phyloP scores from a whole-genome alignment of 306 rosid species.

The Sechiopsis laciniata region DNA sequence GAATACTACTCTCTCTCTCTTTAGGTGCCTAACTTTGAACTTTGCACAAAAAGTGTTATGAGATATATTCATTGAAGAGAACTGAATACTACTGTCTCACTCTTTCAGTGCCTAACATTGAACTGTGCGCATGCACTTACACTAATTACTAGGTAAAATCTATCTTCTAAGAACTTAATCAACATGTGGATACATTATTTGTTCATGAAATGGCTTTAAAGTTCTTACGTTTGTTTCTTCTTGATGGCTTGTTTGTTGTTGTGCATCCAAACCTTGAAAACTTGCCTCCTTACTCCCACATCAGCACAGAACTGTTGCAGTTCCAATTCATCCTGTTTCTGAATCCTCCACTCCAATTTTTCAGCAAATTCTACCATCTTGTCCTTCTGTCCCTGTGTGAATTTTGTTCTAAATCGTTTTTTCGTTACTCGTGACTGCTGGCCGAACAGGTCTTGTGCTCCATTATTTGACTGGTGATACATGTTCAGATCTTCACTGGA shows the following conservation, averaged over 20 bases:
- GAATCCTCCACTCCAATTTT: constrained; percentile 81
- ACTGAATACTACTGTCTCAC: neutral
- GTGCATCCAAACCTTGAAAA: constrained; percentile 98
- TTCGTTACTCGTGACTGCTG: constrained; percentile 24
- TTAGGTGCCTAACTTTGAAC: constrained; percentile 1
- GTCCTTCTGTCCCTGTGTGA: constrained; percentile 63
- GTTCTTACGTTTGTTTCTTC: constrained; percentile 38
- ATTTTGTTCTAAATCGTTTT: constrained; percentile 83
- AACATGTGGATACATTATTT: constrained; percentile 8
- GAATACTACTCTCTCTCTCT: neutral
- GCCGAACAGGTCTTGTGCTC: neutral
- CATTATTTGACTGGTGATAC: constrained; percentile 30
- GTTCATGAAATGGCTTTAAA: constrained; percentile 12
- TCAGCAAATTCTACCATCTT: constrained; percentile 84
- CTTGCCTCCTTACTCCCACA: constrained; percentile 58
- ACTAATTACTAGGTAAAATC: neutral
- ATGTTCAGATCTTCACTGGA: constrained; percentile 75
- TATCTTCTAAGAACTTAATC: neutral
- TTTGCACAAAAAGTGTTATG: neutral
- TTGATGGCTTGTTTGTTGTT: constrained; percentile 78
- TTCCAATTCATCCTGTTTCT: constrained; percentile 79
- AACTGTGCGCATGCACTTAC: neutral
- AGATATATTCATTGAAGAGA: too few species aligned
- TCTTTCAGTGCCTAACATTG: constrained; percentile 7
- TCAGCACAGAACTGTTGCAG: constrained; percentile 76